Conservation (phyloP, 495 filamentous ascomycete species). For the Podospora pseudoanserina region DNA sequence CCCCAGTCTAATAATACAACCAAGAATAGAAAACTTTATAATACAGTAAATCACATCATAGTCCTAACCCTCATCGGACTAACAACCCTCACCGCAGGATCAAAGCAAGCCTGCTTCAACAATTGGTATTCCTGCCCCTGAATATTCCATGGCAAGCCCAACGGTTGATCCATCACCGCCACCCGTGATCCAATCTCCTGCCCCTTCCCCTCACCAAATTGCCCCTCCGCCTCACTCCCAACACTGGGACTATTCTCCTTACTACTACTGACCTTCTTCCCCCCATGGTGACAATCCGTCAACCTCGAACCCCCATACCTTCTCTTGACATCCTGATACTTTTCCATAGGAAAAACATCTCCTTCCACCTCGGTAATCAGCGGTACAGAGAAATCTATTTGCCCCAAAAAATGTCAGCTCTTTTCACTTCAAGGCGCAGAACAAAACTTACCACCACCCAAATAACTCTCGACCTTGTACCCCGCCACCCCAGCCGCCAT, state of each 20-base stretch:
- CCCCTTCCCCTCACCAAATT: not conserved
- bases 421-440: not conserved
- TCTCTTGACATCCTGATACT: conserved; percentile 21
- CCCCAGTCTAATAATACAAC: not conserved
- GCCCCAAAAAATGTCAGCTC: not conserved
- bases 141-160: conserved; percentile 22
- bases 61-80: conserved; percentile 6
- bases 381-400: conserved; percentile 19
- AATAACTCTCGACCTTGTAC: conserved; percentile 24
- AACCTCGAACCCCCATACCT: conserved; percentile 9
- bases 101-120: conserved; percentile 20
- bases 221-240: not conserved
- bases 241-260: not conserved
- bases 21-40: not conserved
- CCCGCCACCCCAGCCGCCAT: conserved; percentile 15
- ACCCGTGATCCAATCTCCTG: conserved; percentile 12
- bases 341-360: conserved; percentile 15
- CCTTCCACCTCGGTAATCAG: conserved; percentile 11
- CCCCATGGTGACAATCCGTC: conserved; percentile 14
- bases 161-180: not conserved
- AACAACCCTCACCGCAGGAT: conserved; percentile 21
- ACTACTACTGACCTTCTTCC: conserved; percentile 1
- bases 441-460: conserved; percentile 20
- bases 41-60: not conserved
- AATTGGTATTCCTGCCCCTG: conserved; percentile 20